These are phyloP conservation scores for Yamagishiella unicocca DNA, from an alignment of 139 green algal species.

Conservation along the genomic window DNA sequence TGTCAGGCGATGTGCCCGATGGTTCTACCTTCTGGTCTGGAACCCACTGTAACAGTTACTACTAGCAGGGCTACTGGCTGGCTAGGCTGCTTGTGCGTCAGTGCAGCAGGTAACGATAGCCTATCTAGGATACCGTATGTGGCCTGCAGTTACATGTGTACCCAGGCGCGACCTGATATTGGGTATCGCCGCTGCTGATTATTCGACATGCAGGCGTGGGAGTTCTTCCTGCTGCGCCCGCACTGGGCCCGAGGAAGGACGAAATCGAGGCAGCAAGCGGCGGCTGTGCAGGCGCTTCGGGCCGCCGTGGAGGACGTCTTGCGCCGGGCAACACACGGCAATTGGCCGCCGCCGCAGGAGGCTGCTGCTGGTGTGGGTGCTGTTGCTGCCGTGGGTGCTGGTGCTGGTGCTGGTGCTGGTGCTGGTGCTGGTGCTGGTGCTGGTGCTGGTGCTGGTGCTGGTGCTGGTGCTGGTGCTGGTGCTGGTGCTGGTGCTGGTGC, in stretches of 20 bases:
- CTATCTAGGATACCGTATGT: too few species aligned
- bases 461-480: background rate
- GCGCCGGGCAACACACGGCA: background rate
- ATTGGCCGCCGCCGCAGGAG: background rate
- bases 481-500: background rate
- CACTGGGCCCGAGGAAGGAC: background rate
- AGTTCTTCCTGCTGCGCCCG: slow-evolving; percentile 50
- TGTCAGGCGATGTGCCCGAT: too few species aligned
- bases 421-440: too few species aligned
- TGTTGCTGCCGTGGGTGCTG: background rate
- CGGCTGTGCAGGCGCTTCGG: background rate
- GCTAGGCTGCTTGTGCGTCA: too few species aligned
- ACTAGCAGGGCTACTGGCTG: too few species aligned
- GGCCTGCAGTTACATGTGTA: too few species aligned
- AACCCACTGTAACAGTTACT: too few species aligned
- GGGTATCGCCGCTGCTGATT: too few species aligned
- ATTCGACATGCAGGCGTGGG: slow-evolving; percentile 37
- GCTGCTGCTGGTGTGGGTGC: background rate
- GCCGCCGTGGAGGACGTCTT: background rate
- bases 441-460: background rate
- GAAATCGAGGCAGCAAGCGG: background rate
- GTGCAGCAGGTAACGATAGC: too few species aligned
- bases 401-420: background rate
- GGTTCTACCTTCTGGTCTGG: too few species aligned
- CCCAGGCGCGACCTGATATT: too few species aligned